phyloP scores from a whole-genome alignment of 495 filamentous ascomycete species.

The Lophiotrema nucula region DNA sequence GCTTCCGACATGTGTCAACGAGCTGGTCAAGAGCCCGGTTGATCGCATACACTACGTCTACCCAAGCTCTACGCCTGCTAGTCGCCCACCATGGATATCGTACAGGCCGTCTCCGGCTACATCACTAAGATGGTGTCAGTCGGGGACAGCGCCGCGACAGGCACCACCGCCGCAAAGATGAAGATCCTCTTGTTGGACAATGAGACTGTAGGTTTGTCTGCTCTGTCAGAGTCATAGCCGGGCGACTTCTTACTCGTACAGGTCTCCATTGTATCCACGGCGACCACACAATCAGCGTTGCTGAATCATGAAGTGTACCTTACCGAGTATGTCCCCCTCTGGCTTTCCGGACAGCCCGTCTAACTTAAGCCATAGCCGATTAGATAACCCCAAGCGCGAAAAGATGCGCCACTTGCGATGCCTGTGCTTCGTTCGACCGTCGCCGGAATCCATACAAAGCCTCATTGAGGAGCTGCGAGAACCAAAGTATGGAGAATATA shows the following conservation, averaged over 20 bases:
- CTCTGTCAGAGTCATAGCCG: slow-evolving; percentile 11
- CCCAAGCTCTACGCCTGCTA: not conserved
- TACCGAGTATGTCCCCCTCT: slow-evolving; percentile 60
- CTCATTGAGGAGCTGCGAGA: slow-evolving; percentile 95
- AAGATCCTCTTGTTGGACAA: slow-evolving; percentile 94
- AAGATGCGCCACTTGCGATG: slow-evolving; percentile 98
- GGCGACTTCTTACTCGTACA: slow-evolving; percentile 34
- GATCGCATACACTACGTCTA: too few species aligned
- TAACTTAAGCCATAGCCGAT: slow-evolving; percentile 52
- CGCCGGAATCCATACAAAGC: slow-evolving; percentile 83
- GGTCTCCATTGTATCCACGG: slow-evolving; percentile 88
- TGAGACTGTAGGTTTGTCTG: slow-evolving; percentile 71
- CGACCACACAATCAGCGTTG: slow-evolving; percentile 92
- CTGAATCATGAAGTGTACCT: slow-evolving; percentile 97
- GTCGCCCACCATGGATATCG: slow-evolving; percentile 88
- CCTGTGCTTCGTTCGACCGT: slow-evolving; percentile 88
- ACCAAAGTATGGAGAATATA: slow-evolving; percentile 96
- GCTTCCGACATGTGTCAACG: not conserved
- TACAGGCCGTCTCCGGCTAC: slow-evolving; percentile 88
- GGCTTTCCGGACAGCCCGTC: not conserved
- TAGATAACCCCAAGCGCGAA: slow-evolving; percentile 87
- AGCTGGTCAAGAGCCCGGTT: not conserved
- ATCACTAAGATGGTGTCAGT: slow-evolving; percentile 94
- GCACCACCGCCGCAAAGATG: slow-evolving; percentile 85
- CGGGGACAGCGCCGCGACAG: slow-evolving; percentile 65